phyloP scores from a whole-genome alignment of 78 protist species.

The Chrysochromulina parva region DNA sequence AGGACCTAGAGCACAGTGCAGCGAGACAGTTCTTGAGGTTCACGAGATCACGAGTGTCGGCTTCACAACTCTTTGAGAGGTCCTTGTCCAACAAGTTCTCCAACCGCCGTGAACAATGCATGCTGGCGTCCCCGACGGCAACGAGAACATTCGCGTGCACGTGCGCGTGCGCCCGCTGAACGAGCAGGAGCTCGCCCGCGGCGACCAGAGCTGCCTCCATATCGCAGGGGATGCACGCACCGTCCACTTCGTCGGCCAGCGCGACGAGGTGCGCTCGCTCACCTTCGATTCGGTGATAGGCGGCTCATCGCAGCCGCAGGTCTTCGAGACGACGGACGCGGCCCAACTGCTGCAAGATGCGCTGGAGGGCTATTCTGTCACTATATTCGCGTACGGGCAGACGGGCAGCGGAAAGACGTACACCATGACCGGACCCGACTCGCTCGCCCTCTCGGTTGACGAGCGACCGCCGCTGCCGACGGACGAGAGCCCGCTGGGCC shows the following conservation, averaged over 20 bases:
- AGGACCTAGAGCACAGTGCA: too few species aligned
- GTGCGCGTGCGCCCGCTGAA: slow-evolving; percentile 45
- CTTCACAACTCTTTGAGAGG: too few species aligned
- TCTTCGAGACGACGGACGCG: slow-evolving; percentile 1
- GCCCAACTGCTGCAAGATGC: neutral
- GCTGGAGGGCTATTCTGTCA: slow-evolving; percentile 18
- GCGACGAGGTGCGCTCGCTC: neutral
- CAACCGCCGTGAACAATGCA: too few species aligned
- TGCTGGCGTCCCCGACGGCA: neutral
- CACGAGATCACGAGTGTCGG: too few species aligned
- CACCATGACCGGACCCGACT: slow-evolving; percentile 37
- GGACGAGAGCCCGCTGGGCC: slow-evolving; percentile 17
- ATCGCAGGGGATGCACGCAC: neutral
- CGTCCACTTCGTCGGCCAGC: neutral
- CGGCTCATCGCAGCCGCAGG: neutral
- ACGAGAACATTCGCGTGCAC: slow-evolving; percentile 40
- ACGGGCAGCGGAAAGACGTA: slow-evolving; percentile 56
- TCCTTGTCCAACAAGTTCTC: too few species aligned
- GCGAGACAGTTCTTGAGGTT: too few species aligned
- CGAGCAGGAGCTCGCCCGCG: slow-evolving; percentile 25
- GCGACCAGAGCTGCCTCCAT: neutral
- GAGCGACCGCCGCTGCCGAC: neutral
- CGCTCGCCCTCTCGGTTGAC: neutral
- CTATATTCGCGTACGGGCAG: slow-evolving; percentile 36
- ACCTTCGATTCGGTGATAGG: neutral